Evolutionary conservation across 2,329 filamentous ascomycete genomes (phyloP), one percentile per base, ranked within the genome.

Genomic region (Periconia sp.): DNA sequence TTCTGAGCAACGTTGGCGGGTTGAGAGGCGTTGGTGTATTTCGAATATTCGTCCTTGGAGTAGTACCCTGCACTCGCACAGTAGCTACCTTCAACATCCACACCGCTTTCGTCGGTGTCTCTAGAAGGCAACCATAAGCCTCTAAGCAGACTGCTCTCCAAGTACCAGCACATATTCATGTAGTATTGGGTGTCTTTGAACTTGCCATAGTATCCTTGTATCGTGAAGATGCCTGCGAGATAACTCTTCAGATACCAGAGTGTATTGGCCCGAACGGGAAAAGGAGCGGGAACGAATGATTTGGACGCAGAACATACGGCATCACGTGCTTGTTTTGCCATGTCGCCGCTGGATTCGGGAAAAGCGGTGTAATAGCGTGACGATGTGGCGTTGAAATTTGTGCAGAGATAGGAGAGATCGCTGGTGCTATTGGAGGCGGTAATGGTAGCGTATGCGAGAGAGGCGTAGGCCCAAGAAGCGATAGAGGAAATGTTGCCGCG

Each of bases 141-240:
- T 22, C 21, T 28, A 15, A 48, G 22, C 11, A 48, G 26, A 19
- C 25, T 38, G 12, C 19, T 33, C 24, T 48, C 45, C 4, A 48
- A n/a, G 23, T 43, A 48, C 36, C 38, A 48, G 19, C 45, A 48
- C 40, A 48, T 36, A 23, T 43, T 24, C 18, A 32, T 24, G 15
- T 31, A 43, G 16, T 36, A 48, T 13, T 29, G 42, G 7, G 16
- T 30, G 9, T 39, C 28, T 9, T 19, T 25, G 11, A 30, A 23
- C 22, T 16, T 36, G 4, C 34, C 34, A 15, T 25, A 24, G 26
- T 48, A 43, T 2, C 32, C 35, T 22, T 48, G 45, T 4, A 41
- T 16, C 5, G 28, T 40, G 36, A 48, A 48, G 9, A 38, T 31
- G 8, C 25, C 45, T 4, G 35, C 40, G 4, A 37, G 25, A 28